These are phyloP conservation scores for Rutidosis leptorrhynchoides DNA, from an alignment of 129 eudicot genomes.

Conservation along the genomic window DNA sequence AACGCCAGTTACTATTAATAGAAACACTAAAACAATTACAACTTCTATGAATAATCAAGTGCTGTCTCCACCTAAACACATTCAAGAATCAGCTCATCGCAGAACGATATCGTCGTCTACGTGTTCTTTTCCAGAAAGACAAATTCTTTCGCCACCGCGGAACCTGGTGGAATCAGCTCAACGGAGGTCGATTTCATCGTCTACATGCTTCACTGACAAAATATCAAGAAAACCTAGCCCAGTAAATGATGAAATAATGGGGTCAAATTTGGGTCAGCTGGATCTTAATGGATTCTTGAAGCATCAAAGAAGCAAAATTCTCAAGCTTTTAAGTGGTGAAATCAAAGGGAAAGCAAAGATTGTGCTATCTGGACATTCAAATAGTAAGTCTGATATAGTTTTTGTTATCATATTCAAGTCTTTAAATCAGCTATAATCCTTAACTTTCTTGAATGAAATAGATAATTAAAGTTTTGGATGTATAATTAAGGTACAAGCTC, in stretches of 20 bases:
- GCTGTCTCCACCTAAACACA: constrained; percentile 64
- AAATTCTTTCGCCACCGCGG: constrained; percentile 53
- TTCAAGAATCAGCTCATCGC: constrained; percentile 52
- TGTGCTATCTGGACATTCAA: constrained; percentile 78
- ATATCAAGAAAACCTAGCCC: constrained; percentile 25
- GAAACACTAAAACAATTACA: constrained; percentile 27
- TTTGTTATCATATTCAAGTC: background rate
- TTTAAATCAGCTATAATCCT: background rate
- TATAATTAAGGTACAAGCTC: constrained; percentile 67
- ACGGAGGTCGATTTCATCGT: constrained; percentile 58
- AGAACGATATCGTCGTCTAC: constrained; percentile 58
- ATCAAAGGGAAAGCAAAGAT: constrained; percentile 67
- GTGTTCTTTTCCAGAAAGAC: constrained; percentile 37
- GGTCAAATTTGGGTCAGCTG: constrained; percentile 20
- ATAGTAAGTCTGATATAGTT: constrained; percentile 41
- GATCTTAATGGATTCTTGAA: constrained; percentile 55
- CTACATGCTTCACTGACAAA: constrained; percentile 42
- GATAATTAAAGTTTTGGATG: background rate
- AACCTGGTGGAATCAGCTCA: constrained; percentile 64
- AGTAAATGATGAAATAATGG: constrained; percentile 25
- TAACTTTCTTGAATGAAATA: no score
- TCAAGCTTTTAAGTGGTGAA: constrained; percentile 51
- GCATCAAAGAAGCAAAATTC: constrained; percentile 45
- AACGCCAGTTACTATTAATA: constrained; percentile 33
- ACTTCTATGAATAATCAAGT: constrained; percentile 20